Base-by-base conservation (phyloP, 1,139 yeast genomes). In the Yamadazyma pseudoaaseri region DNA sequence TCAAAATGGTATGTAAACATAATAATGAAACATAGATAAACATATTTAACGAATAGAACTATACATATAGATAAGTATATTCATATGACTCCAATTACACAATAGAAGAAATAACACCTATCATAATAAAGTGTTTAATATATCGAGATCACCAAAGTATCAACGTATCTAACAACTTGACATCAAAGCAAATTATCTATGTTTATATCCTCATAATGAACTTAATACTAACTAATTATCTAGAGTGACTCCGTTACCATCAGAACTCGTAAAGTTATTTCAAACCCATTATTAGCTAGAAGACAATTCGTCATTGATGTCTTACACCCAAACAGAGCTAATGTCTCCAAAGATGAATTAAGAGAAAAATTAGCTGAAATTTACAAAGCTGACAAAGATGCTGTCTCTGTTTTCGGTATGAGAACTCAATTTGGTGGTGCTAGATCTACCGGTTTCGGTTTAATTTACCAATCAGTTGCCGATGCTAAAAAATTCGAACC, bases 341-440 rank as follows among this genome's bases (percentile, higher is more conserved):
- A 92, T 78, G 96, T 92, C 69, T 83, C 98, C 70, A 92, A 92
- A 87, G 97, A 90, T 69, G 98, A 94, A 76, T 84, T 94, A 75
- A 89, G 98, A 72, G 97, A 89, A 75, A 90, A 83, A 75, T 82
- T 94, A 65, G 89, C 98, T 65, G 82, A 85, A 63, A 78, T 84
- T 65, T 94, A 94, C 96, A 90, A 89, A 82, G 80, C 95, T 66
- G 97, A 92, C 69, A 90, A 92, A 80, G 97, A 92, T 62, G 86
- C 96, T 63, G 96, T 92, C 54, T 90, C 97, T 52, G 98, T 92
- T 56, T 92, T 92, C 68, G 98, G 97, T 69, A 86, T 92, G 95
- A 86, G 96, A 82, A 92, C 98, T 62, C 95, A 87, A 76, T 92
- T 80, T 72, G 99, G 99, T 86, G 99, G 99, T 75, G 96, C 97